Percentiles rank a stretch among this genome's conserved stretches.
phyloP scores from a whole-genome alignment of 2,329 filamentous ascomycete genomes.

The Fusarium continuum region DNA sequence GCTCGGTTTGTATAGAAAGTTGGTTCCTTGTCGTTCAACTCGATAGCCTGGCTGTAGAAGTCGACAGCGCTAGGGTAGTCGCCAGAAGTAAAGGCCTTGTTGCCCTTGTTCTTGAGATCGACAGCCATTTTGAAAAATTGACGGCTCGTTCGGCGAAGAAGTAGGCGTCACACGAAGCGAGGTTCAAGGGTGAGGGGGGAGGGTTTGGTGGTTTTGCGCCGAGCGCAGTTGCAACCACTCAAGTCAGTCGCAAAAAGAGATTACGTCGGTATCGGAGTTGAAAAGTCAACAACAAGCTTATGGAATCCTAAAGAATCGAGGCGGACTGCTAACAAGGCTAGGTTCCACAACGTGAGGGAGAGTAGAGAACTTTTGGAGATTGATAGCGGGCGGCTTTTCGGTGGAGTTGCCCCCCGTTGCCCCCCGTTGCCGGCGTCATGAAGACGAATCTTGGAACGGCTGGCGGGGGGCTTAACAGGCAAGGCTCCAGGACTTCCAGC shows the following conservation, averaged over 20 bases:
- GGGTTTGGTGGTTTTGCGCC: conserved; percentile 37
- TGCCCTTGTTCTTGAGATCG: conserved; percentile 91
- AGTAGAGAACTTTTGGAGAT: conserved; percentile 39
- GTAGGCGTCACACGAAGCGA: conserved; percentile 8
- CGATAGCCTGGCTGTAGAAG: conserved; percentile 88
- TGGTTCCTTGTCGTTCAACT: conserved; percentile 81
- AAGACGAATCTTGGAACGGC: conserved; percentile 7
- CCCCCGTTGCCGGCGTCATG: conserved; percentile 41
- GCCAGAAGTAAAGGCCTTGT: conserved; percentile 88
- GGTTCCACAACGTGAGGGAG: conserved; percentile 39
- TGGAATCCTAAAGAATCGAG: conserved; percentile 16
- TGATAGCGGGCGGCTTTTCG: conserved; percentile 31
- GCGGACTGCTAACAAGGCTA: conserved; percentile 19
- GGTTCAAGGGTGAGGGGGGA: conserved; percentile 26
- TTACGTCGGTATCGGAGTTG: background rate
- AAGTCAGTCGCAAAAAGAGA: conserved; percentile 20
- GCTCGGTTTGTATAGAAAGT: conserved; percentile 95
- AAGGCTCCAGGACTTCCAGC: conserved; percentile 27
- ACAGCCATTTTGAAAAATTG: conserved; percentile 70
- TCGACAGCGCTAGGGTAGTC: conserved; percentile 87
- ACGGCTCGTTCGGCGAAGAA: conserved; percentile 14
- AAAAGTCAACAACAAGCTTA: conserved; percentile 9
- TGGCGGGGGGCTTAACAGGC: conserved; percentile 13
- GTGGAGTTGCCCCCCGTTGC: conserved; percentile 42
- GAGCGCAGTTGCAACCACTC: conserved; percentile 22